Conservation (phyloP, 768 basidiomycete species). For the Leccinum disarticulatum region DNA sequence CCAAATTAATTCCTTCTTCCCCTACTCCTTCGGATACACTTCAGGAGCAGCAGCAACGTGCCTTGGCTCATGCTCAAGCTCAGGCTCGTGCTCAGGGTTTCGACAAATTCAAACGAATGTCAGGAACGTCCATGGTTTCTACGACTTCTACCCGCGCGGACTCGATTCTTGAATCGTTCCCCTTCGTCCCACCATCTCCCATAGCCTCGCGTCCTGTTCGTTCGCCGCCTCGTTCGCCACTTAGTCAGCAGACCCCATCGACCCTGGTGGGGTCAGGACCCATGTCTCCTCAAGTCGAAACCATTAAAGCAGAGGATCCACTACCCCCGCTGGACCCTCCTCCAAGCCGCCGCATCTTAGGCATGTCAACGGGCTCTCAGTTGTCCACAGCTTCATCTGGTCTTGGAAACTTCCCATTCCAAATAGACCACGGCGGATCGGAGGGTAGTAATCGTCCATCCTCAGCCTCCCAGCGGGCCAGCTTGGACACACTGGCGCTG, state of each 20-base stretch:
- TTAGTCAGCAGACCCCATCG: slow-evolving; percentile 47
- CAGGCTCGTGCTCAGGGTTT: slow-evolving; percentile 55
- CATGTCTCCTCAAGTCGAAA: slow-evolving; percentile 8
- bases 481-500: slow-evolving; percentile 80
- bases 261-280: background rate
- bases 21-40: slow-evolving; percentile 37
- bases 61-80: slow-evolving; percentile 60
- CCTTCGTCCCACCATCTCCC: slow-evolving; percentile 86
- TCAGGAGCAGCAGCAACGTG: slow-evolving; percentile 68
- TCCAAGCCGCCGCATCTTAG: slow-evolving; percentile 60
- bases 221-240: slow-evolving; percentile 73
- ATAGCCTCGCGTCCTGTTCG: slow-evolving; percentile 79
- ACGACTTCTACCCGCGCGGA: slow-evolving; percentile 73
- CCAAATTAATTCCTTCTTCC: slow-evolving; percentile 54
- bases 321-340: slow-evolving; percentile 41
- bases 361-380: slow-evolving; percentile 75
- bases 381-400: slow-evolving; percentile 76
- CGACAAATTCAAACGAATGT: slow-evolving; percentile 49
- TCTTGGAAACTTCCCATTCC: slow-evolving; percentile 85
- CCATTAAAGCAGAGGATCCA: slow-evolving; percentile 36
- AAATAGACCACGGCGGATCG: slow-evolving; percentile 63
- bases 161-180: slow-evolving; percentile 84
- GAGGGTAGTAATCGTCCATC: slow-evolving; percentile 35
- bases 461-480: slow-evolving; percentile 60
- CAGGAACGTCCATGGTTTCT: slow-evolving; percentile 66